Base-by-base conservation (phyloP, 179 eudicot species). In the Dionaea muscipula region DNA sequence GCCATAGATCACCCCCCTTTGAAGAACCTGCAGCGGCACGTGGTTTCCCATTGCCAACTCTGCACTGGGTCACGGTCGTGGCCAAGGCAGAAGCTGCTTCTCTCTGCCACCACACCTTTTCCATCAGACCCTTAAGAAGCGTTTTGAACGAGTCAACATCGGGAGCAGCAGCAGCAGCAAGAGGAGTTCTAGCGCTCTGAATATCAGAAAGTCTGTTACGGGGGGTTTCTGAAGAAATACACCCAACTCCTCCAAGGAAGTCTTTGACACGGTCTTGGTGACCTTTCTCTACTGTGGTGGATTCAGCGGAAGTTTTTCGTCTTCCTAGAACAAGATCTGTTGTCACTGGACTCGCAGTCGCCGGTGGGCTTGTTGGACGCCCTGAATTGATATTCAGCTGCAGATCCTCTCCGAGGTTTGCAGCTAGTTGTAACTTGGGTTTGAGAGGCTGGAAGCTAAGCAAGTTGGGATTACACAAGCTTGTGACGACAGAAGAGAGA, bases 1-100 rank as follows among this genome's bases (percentile, higher is more conserved):
- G 58, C 98, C 98, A 91, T 26, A 68, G 69, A 55, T 85, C 81
- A 14, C 98, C 96, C 59, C 98, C 96, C 59, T 75, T 87, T 1
- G 81, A 64, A 4, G 76, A n/a, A n/a, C n/a, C n/a, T n/a, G n/a
- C 89, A 40, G 56, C 70, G 25, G 64, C 80, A 8, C 84, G 70
- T 19, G 55, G 62, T 45, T 64, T 85, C 8, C 89, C 87, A 35
- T 71, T 62, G 21, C 93, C 94, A n/a, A 66, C 60, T 68, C 72
- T 80, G 71, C 93, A 88, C n/a, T 66, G 64, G 2, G 86, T 78
- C 36, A 88, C 63, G 1, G 96, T 56, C 0, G 89, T 63, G 20
- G 99, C 95, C 40, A 91, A 71, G 4, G 73, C 70, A 12, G 93
- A 73, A 27, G 96, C 96, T 4, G 99, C 99, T 44, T 84, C 96